Base-by-base conservation (phyloP, 805 yeast species). In the Pichia membranifaciens region DNA sequence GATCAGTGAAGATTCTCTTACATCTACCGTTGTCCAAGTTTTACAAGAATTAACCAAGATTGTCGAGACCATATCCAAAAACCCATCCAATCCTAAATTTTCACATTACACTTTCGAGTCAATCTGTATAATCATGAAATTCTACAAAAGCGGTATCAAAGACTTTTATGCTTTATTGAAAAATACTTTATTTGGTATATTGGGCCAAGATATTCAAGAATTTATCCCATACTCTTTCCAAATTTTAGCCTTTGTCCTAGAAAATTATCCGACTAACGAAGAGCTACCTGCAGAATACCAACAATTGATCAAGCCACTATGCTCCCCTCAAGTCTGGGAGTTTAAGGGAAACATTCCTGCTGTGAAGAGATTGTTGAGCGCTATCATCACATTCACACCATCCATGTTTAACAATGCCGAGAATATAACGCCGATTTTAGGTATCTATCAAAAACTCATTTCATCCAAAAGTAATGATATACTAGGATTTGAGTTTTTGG, bases 321-420 rank as follows among this genome's bases (percentile, higher is more conserved):
- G 93, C 56, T 78, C 96, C 1, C 97, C 98, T n/a, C 64, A 80
- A 6, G 82, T 90, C 33, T 93, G 99, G 99, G 98, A 93, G 64
- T 79, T 78, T 51, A 75, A 81, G 54, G 99, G 98, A 15, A 93
- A 91, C 56, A 81, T 91, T 32, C 99, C 99, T 2, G 97, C 96
- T 2, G 79, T 91, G 18, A 83, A 95, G 0, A 78, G 96, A 56
- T 70, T 93, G 44, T 69, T 93, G 35, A 75, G 80, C 47, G 81
- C 87, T 6, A 81, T 91, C 18, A 67, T 84, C 31, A 65, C 65
- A 39, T 79, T 75, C 40, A 74, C 74, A 43, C 70, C 76, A 2
- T 41, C 58, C 2, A 58, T 65, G 1, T 75, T 76, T 52, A 65
- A 67, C 4, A 54, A 58, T 17, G 58, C 58, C 20, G 67, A 71